Base-by-base conservation (phyloP, 805 yeast genomes). In the Monosporozyma servazzii region DNA sequence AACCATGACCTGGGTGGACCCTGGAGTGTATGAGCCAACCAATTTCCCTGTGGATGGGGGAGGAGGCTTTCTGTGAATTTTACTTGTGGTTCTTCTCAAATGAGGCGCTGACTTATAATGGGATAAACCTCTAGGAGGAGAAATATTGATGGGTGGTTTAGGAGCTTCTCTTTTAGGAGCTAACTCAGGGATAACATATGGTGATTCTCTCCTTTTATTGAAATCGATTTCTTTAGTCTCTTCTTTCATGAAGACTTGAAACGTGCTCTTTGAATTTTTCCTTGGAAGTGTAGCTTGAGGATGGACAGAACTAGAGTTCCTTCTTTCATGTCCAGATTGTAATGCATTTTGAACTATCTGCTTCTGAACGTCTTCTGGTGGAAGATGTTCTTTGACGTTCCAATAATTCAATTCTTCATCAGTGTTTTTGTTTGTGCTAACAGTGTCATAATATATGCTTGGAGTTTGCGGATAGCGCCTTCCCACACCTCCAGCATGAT, bases 191-290 rank as follows among this genome's bases (percentile, higher is more conserved):
- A 70, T 63, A 18, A 71, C 80, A 60, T 78, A 86, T 1, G 96
- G 95, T 0, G 95, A 83, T 45, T 79, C 80, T 44, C 96, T 70
- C 48, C 88, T 74, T 58, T 84, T 80, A 59, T 88, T 93, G 62
- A 88, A 88, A 65, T 89, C 89, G 54, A 87, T 87, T 59, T 86
- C 95, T 33, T 77, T 72, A 13, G 77, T 79, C n/a, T 77, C 80
- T 23, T 79, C 77, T 9, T 75, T 76, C 31, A 90, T 69, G 8
- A 88, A 75, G 0, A 88, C 82, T 53, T 84, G 75, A 63, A 88
- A 87, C 0, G 88, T 71, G 42, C 77, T 71, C 20, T 61, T 61
- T 30, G 56, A 55, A 20, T 54, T 55, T 23, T 51, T 48, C 36
- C 53, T 60, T n/a, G 52, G 40, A 3, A 50, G 40, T 1, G 50